Evolutionary conservation across 305 asterid species (phyloP).

Genomic region (Rubia peregrina): DNA sequence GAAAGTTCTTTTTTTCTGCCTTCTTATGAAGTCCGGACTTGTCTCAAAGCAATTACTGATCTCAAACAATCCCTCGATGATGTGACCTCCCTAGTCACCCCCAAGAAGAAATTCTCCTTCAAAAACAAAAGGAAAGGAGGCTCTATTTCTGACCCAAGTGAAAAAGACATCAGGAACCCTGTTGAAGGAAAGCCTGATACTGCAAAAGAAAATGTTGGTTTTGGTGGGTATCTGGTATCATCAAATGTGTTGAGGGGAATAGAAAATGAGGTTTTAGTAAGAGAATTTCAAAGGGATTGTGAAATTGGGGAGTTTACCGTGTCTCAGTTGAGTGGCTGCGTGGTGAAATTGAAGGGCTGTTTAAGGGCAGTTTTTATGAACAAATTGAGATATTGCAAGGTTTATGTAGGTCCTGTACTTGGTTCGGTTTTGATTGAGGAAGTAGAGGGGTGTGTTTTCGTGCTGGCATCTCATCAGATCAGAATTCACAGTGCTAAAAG

Average conservation of each 20-base stretch:
- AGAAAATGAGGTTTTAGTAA: constrained; percentile 40
- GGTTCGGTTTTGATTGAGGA: constrained; percentile 86
- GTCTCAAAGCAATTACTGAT: constrained; percentile 42
- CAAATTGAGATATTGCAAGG: constrained; percentile 55
- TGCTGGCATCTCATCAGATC: constrained; percentile 72
- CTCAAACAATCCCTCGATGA: constrained; percentile 62
- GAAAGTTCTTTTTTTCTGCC: constrained; percentile 66
- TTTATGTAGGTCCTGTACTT: constrained; percentile 58
- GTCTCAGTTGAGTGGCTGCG: constrained; percentile 52
- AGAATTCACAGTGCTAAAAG: constrained; percentile 63
- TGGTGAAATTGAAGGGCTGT: constrained; percentile 57
- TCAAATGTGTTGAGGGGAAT: constrained; percentile 57
- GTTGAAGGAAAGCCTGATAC: constrained; percentile 9
- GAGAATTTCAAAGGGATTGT: constrained; percentile 37
- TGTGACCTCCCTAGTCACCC: constrained; percentile 47
- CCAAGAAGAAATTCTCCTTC: constrained; percentile 83
- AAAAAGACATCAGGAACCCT: constrained; percentile 3
- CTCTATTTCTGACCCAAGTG: constrained; percentile 22
- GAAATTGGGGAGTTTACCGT: constrained; percentile 57
- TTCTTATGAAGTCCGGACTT: constrained; percentile 68
- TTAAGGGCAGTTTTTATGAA: constrained; percentile 71
- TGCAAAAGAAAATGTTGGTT: constrained; percentile 25
- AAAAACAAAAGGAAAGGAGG: constrained; percentile 37
- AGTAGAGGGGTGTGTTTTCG: constrained; percentile 50
- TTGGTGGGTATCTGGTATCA: constrained; percentile 25